Conservation (phyloP, 495 filamentous ascomycete species). For the Aspergillus nidulans region DNA sequence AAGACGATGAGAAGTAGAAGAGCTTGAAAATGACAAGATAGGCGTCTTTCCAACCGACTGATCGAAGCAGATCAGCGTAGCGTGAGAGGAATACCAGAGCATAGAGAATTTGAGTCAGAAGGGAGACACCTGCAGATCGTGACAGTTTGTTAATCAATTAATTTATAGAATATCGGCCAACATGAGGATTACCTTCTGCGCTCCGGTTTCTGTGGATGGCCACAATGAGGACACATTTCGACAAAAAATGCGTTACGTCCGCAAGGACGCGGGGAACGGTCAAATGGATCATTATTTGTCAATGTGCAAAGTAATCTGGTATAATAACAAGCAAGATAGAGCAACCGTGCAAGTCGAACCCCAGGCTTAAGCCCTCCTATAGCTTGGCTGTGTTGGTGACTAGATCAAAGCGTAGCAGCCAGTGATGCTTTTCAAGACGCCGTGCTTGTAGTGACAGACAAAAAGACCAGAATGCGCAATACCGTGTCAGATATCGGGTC, state of each 20-base stretch:
- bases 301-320: background rate
- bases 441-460: too few species aligned
- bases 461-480: background rate
- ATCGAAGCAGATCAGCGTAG: slow-evolving; percentile 75
- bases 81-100: slow-evolving; percentile 77
- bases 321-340: background rate
- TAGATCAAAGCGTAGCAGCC: background rate
- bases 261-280: slow-evolving; percentile 76
- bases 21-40: slow-evolving; percentile 74
- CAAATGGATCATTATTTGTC: slow-evolving; percentile 27
- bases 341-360: background rate
- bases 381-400: background rate
- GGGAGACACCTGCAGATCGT: slow-evolving; percentile 65
- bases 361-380: background rate
- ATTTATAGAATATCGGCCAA: background rate
- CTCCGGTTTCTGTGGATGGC: slow-evolving; percentile 84
- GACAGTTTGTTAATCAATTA: slow-evolving; percentile 12
- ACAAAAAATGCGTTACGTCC: slow-evolving; percentile 76
- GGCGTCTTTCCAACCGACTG: slow-evolving; percentile 44
- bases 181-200: slow-evolving; percentile 65
- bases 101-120: slow-evolving; percentile 90
- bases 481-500: background rate
- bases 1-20: slow-evolving; percentile 78
- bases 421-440: background rate
- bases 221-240: slow-evolving; percentile 85